Evolutionary conservation across 73 alveolate species (phyloP).

Genomic region (Halteria grandinella): DNA sequence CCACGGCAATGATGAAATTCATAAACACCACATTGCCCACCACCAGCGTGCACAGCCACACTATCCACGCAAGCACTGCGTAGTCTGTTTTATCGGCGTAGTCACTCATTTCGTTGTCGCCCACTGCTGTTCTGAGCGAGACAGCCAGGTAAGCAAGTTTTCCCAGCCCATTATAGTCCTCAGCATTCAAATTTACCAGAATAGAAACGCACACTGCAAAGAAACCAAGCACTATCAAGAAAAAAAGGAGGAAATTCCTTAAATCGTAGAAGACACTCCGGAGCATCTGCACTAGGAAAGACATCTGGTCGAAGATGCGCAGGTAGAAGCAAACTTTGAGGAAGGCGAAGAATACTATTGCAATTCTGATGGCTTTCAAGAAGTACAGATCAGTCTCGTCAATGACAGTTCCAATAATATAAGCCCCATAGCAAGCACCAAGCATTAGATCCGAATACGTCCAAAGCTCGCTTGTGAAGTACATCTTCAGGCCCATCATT

Average conservation of each 20-base stretch:
- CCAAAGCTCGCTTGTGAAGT: background rate
- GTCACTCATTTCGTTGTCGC: too few relatives aligned
- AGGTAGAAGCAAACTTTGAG: constrained; percentile 24
- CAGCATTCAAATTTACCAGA: too few relatives aligned
- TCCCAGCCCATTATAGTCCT: too few relatives aligned
- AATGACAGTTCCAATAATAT: background rate
- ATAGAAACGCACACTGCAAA: too few relatives aligned
- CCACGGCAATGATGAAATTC: too few relatives aligned
- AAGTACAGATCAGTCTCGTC: background rate
- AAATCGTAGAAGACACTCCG: constrained; percentile 4
- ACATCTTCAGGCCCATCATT: background rate
- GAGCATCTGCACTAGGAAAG: constrained; percentile 26
- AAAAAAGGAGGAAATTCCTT: constrained; percentile 6
- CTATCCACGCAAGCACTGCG: too few relatives aligned
- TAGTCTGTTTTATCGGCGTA: too few relatives aligned
- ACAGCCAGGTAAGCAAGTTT: too few relatives aligned
- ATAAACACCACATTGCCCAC: too few relatives aligned
- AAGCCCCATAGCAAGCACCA: background rate
- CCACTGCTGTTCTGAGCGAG: too few relatives aligned
- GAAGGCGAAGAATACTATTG: background rate
- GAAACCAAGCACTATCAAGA: background rate
- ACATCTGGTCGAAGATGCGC: constrained; percentile 25
- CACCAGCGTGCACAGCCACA: too few relatives aligned
- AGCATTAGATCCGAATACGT: background rate
- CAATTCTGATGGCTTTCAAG: background rate